Evolutionary conservation across 495 filamentous ascomycete genomes (phyloP), one percentile per base, ranked within the genome.

Genomic region (Acidomyces sp.): DNA sequence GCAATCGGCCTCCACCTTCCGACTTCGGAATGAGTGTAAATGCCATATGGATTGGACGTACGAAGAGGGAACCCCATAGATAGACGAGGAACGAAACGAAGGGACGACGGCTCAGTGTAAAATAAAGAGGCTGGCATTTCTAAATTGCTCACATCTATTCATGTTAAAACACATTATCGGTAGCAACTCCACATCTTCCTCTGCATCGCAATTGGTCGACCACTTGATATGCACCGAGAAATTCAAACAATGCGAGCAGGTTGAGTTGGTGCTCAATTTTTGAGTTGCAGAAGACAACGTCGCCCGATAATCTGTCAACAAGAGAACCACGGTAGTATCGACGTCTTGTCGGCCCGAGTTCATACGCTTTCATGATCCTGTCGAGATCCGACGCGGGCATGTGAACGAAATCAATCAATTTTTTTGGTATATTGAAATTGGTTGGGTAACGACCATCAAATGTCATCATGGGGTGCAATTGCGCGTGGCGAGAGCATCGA

Each of bases 401-500:
- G 24, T 28, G n/a, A 2, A 23, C 6, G 18, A 50, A 35, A 13
- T 58, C 58, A 18, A 59, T 51, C 4, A 63, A 17, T 19, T 26
- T 57, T 53, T 32, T 40, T 55, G 18, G 52, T 0, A 45, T 29
- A 24, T 35, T 36, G 37, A 62, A 63, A 12, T 61, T 46, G 0
- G 22, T 16, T 7, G 61, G 61, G 30, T 57, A 61, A 15, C 46
- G 36, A 7, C 53, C 55, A 33, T 60, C 46, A 10, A 7, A 21
- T 23, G 53, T 59, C 55, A 63, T 54, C 43, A 53, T 63, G 2
- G 61, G 61, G 25, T 63, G 59, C 22, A 64, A 20, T 28, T 60
- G 52, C 12, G 46, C 48, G 36, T 56, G 52, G 25, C 30, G 41
- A 13, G 49, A 39, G 4, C 27, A 22, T 13, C 22, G 19, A 0